Evolutionary conservation across 1,284 basidiomycete genomes (phyloP).

Genomic region (Mycena sp.): DNA sequence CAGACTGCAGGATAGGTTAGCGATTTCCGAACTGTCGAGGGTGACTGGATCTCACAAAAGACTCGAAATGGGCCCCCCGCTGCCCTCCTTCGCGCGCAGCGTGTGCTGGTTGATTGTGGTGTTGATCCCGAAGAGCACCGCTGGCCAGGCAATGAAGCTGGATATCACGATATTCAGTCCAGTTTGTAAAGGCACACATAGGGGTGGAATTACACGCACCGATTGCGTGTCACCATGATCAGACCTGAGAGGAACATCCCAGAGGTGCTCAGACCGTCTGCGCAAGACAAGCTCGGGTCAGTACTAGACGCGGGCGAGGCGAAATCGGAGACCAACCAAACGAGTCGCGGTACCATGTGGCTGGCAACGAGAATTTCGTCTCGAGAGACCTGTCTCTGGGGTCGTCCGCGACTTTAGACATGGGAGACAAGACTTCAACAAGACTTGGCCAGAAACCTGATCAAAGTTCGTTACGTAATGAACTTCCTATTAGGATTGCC

Average conservation of each 20-base stretch:
- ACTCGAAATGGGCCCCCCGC: slow-evolving; percentile 60
- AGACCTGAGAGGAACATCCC: slow-evolving; percentile 80
- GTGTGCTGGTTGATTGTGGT: slow-evolving; percentile 75
- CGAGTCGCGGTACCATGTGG: slow-evolving; percentile 67
- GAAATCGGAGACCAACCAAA: slow-evolving; percentile 56
- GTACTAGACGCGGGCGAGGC: too few species aligned
- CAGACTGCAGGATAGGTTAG: slow-evolving; percentile 46
- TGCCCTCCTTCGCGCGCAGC: slow-evolving; percentile 73
- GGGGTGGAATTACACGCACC: slow-evolving; percentile 51
- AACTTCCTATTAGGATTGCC: too few species aligned
- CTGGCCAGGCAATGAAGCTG: slow-evolving; percentile 76
- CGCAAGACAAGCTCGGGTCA: background rate
- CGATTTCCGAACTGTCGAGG: slow-evolving; percentile 13
- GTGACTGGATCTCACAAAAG: slow-evolving; percentile 60
- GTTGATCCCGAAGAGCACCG: slow-evolving; percentile 70
- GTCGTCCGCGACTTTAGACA: slow-evolving; percentile 54
- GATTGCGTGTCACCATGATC: slow-evolving; percentile 81
- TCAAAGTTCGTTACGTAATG: too few species aligned
- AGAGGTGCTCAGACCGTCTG: slow-evolving; percentile 68
- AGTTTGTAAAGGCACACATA: background rate
- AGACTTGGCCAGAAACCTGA: too few species aligned
- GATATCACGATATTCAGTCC: background rate
- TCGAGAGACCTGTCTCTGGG: slow-evolving; percentile 74
- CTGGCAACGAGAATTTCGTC: slow-evolving; percentile 63
- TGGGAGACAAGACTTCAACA: too few species aligned